Percentiles rank a stretch among this genome's conserved stretches.
phyloP scores from a whole-genome alignment of 495 filamentous ascomycete species.

The Staphylotrichum tortipilum region DNA sequence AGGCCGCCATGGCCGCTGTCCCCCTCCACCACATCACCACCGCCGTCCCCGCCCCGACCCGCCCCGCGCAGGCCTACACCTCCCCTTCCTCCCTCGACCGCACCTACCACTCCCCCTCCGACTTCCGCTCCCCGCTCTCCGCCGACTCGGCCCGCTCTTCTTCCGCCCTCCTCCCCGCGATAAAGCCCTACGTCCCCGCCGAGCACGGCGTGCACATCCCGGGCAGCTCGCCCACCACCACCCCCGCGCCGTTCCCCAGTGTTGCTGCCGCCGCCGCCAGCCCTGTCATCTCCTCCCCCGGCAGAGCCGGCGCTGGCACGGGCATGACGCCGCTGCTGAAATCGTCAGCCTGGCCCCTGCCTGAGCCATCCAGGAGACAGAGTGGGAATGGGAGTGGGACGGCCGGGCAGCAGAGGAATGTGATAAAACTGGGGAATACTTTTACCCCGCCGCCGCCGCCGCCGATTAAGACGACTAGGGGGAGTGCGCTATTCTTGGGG shows the following conservation, averaged over 20 bases:
- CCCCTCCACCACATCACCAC: constrained; percentile 16
- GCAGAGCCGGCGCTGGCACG: constrained; percentile 9
- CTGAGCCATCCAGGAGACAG: constrained; percentile 8
- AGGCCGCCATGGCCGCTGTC: constrained; percentile 3
- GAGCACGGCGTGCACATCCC: constrained; percentile 30
- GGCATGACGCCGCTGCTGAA: constrained; percentile 28
- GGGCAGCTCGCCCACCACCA: background rate
- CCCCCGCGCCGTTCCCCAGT: no score
- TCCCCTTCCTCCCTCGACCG: constrained; percentile 21
- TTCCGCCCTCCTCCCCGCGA: constrained; percentile 26
- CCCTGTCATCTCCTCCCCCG: background rate
- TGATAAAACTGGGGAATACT: background rate
- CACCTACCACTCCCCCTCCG: constrained; percentile 22
- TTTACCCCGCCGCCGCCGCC: constrained; percentile 6
- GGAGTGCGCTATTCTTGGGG: background rate
- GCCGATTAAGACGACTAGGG: constrained; percentile 3
- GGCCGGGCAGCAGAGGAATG: background rate
- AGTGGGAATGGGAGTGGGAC: constrained; percentile 8
- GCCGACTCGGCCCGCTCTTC: constrained; percentile 28
- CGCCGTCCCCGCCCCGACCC: constrained; percentile 7
- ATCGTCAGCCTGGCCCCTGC: constrained; percentile 19
- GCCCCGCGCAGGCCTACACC: constrained; percentile 22
- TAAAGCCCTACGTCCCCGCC: constrained; percentile 33
- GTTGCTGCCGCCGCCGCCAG: background rate
- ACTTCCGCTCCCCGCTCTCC: constrained; percentile 23